A percentile compares a stretch with the other conserved stretches of the same genome.
Evolutionary conservation across 805 yeast genomes (phyloP).

Genomic region (Starmerella ratchasimensis): DNA sequence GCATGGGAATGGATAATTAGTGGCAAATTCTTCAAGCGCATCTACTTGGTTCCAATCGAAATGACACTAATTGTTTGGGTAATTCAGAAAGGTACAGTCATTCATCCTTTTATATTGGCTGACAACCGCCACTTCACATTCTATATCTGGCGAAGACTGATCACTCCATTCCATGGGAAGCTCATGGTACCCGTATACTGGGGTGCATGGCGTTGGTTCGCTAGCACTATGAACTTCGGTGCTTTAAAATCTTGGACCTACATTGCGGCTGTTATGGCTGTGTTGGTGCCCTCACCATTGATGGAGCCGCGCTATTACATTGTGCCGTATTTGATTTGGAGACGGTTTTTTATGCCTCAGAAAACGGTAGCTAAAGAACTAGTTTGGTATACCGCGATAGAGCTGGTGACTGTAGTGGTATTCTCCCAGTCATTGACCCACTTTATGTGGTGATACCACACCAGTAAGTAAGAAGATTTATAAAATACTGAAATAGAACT

Average conservation of each 20-base stretch:
- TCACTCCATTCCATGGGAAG: constrained; percentile 26
- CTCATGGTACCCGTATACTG: constrained; percentile 59
- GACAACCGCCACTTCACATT: constrained; percentile 92
- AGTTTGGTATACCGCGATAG: constrained; percentile 46
- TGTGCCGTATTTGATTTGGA: constrained; percentile 60
- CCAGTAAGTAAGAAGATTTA: too few species aligned
- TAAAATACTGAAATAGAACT: too few species aligned
- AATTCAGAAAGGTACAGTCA: constrained; percentile 35
- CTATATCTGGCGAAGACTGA: constrained; percentile 60
- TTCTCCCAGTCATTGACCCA: constrained; percentile 55
- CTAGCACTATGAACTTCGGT: constrained; percentile 22
- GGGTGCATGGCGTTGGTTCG: constrained; percentile 32
- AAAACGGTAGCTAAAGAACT: constrained; percentile 33
- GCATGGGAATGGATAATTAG: constrained; percentile 38
- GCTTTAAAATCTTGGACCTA: constrained; percentile 29
- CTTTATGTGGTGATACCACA: constrained; percentile 88
- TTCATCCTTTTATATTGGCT: constrained; percentile 82
- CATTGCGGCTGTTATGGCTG: constrained; percentile 38
- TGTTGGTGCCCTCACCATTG: constrained; percentile 78
- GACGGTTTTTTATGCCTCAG: neutral
- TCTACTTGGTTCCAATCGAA: constrained; percentile 6
- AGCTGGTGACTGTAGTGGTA: constrained; percentile 38
- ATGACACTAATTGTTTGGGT: constrained; percentile 12
- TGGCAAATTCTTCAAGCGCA: neutral
- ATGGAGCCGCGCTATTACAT: constrained; percentile 91